A percentile compares a stretch with the other conserved stretches of the same genome.
These are phyloP conservation scores for Ustilago loliicola DNA, from an alignment of 1,284 basidiomycete genomes.

Conservation along the genomic window DNA sequence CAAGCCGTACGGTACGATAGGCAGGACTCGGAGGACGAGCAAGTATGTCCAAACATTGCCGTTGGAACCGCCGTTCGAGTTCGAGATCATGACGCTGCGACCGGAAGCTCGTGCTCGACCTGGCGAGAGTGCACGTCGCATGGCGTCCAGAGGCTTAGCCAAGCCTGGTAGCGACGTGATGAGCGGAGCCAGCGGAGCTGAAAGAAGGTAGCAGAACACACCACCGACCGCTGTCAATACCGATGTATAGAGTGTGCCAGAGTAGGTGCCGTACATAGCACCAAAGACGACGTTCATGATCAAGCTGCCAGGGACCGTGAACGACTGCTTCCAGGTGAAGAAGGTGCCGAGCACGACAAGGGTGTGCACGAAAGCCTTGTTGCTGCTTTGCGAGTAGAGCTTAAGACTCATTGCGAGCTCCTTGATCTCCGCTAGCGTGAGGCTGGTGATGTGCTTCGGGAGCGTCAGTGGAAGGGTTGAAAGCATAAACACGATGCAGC, in stretches of 20 bases:
- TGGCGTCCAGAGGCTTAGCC: conserved; percentile 61
- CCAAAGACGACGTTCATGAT: conserved; percentile 70
- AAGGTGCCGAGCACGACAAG: conserved; percentile 62
- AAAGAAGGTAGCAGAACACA: conserved; percentile 64
- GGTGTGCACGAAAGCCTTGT: conserved; percentile 57
- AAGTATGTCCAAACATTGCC: conserved; percentile 65
- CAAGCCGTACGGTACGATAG: conserved; percentile 67
- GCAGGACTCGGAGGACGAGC: conserved; percentile 65
- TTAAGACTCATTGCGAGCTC: conserved; percentile 61
- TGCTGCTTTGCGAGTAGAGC: conserved; percentile 57
- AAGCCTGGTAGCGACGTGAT: conserved; percentile 62
- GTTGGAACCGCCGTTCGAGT: conserved; percentile 19
- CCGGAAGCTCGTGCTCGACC: conserved; percentile 42
- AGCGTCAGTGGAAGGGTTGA: conserved; percentile 65
- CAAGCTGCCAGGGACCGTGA: conserved; percentile 65
- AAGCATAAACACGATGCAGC: conserved; percentile 59
- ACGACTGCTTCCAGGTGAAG: conserved; percentile 69
- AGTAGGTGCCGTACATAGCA: conserved; percentile 68
- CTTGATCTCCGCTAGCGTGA: conserved; percentile 66
- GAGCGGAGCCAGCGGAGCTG: conserved; percentile 57
- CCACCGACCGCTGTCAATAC: conserved; percentile 67
- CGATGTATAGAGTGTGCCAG: conserved; percentile 64
- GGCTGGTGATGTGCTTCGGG: conserved; percentile 63
- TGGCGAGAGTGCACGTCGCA: conserved; percentile 59
- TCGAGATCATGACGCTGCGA: conserved; percentile 50